Evolutionary conservation across 2,329 filamentous ascomycete genomes (phyloP).

Genomic region (Clonostachys rhizophaga): DNA sequence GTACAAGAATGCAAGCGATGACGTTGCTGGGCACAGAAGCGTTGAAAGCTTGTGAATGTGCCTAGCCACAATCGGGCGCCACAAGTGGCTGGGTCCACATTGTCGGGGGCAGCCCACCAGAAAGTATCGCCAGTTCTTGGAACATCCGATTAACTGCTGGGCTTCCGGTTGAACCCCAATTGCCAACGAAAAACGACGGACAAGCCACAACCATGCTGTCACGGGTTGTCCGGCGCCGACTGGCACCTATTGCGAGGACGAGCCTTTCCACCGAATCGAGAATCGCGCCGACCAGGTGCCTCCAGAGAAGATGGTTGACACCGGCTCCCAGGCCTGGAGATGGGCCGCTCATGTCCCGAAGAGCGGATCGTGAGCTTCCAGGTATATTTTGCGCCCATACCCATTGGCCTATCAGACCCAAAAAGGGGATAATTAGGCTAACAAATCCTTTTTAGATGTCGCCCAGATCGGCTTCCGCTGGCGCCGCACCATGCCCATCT

Average conservation of each 20-base stretch:
- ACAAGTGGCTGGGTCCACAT: neutral
- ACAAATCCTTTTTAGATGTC: constrained; percentile 23
- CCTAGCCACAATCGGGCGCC: neutral
- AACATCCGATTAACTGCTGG: too few species aligned
- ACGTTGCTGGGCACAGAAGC: neutral
- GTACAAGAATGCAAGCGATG: neutral
- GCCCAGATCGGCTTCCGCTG: constrained; percentile 50
- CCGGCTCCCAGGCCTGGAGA: constrained; percentile 54
- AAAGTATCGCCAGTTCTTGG: too few species aligned
- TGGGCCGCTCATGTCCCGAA: constrained; percentile 60
- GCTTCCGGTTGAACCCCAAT: too few species aligned
- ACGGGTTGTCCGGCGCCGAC: constrained; percentile 8
- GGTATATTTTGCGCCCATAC: constrained; percentile 27
- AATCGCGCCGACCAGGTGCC: constrained; percentile 1
- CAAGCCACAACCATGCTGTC: constrained; percentile 11
- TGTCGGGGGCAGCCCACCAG: too few species aligned
- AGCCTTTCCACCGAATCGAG: neutral
- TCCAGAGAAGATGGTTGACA: constrained; percentile 42
- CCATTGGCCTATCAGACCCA: too few species aligned
- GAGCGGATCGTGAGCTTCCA: constrained; percentile 62
- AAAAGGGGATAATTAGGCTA: neutral
- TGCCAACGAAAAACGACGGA: neutral
- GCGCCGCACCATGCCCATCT: constrained; percentile 74
- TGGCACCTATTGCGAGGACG: neutral
- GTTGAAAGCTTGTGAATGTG: neutral